Evolutionary conservation across 1,284 basidiomycete genomes (phyloP).

Genomic region (Filobasidium uniguttulatum): DNA sequence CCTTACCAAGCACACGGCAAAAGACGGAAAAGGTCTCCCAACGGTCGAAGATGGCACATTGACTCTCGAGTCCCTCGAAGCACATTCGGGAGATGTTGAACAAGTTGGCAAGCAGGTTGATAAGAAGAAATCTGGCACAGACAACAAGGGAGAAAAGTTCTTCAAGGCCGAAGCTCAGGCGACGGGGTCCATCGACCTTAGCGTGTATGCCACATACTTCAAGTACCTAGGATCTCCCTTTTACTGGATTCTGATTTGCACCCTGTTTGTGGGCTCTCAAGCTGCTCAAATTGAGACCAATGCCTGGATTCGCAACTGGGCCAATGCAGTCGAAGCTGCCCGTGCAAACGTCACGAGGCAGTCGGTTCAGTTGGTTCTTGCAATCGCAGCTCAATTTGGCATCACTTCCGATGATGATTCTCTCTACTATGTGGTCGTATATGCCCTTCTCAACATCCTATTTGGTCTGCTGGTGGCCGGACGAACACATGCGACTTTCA

Average conservation of each 20-base stretch:
- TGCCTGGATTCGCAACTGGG: conserved; percentile 36
- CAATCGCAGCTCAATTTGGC: not conserved
- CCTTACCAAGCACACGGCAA: conserved; percentile 36
- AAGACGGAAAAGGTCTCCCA: conserved; percentile 38
- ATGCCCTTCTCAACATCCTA: conserved; percentile 24
- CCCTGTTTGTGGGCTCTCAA: conserved; percentile 29
- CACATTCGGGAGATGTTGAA: conserved; percentile 6
- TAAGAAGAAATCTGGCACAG: conserved; percentile 19
- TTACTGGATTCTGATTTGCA: conserved; percentile 28
- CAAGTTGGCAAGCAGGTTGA: conserved; percentile 23
- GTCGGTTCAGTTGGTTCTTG: not conserved
- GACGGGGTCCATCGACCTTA: conserved; percentile 24
- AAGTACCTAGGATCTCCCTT: conserved; percentile 23
- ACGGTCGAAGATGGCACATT: conserved; percentile 33
- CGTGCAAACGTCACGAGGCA: not conserved
- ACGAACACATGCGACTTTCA: conserved; percentile 26
- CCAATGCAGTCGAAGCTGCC: conserved; percentile 17
- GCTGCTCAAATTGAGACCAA: conserved; percentile 31
- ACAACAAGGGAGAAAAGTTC: conserved; percentile 25
- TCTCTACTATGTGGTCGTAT: conserved; percentile 28
- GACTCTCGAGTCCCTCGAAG: conserved; percentile 30
- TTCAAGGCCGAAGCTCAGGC: conserved; percentile 28
- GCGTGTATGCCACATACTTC: conserved; percentile 31
- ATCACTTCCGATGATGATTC: conserved; percentile 13
- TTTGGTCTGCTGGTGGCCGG: conserved; percentile 30